Evolutionary conservation across 2,329 filamentous ascomycete genomes (phyloP), one percentile per base, ranked within the genome.

Genomic region (Colletotrichum spaethianum): DNA sequence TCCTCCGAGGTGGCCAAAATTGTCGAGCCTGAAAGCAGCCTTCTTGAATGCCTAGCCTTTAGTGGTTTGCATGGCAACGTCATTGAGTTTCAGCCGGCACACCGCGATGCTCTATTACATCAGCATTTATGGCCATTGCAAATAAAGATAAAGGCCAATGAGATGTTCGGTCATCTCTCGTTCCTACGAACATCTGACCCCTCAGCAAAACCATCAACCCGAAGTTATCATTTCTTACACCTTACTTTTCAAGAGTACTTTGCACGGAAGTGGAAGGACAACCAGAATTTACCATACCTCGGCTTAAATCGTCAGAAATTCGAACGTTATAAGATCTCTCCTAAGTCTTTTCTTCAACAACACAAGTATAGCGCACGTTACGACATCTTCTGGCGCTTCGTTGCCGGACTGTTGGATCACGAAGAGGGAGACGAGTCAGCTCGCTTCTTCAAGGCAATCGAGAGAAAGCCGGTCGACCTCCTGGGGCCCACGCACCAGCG

Each of bases 221-320:
- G 59, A 67, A 78, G 44, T 31, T 84, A n/a, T 63, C 80, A 85
- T 67, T 85, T 86, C 57, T 28, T 85, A 33, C 83, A 86, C 69
- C 73, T 84, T 11, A 84, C 83, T 1, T 83, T 82, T 70, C 82
- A 85, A 67, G 83, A 85, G 72, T 84, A 78, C 63, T 85, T 85
- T 76, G 82, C 81, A n/a, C 75, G 74, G 40, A 74, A 78, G 26
- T 83, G 80, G 79, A 75, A 62, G 33, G 33, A 3, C 83, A 82
- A 65, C 63, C 6, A 38, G 5, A 38, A 38, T 9, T 9, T 38
- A 5, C 2, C 6, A 38, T 38, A 38, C 36, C 6, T 38, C 5
- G 36, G 12, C 12, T 38, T 38, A 5, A 38, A 9, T 9, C 12
- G n/a, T 38, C 36, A 38, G 36, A 38, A 9, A 38, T 5, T 2